Percentiles rank a stretch among this genome's conserved stretches.
Conservation (phyloP, 495 filamentous ascomycete species). For the Aspergillus ostianus region DNA sequence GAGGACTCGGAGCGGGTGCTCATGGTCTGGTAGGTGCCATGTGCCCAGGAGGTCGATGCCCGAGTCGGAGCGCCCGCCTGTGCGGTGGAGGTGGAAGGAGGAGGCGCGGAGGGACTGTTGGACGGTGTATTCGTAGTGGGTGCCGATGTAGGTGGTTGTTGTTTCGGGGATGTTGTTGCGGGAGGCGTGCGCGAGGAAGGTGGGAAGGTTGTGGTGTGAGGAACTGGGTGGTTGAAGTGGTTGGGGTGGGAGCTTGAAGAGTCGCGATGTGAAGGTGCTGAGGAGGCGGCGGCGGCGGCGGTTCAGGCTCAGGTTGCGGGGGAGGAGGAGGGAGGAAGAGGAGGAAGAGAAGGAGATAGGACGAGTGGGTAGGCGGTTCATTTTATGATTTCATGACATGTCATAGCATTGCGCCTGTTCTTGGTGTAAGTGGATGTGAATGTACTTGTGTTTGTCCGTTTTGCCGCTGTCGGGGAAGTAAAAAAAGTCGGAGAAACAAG, state of each 20-base stretch:
- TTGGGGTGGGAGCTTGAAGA: conserved; percentile 38
- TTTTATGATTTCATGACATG: neutral
- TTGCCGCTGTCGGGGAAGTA: neutral
- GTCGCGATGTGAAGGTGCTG: conserved; percentile 38
- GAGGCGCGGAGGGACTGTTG: conserved; percentile 57
- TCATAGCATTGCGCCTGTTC: neutral
- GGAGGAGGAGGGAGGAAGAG: conserved; percentile 10
- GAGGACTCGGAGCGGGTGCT: conserved; percentile 58
- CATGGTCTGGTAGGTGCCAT: conserved; percentile 61
- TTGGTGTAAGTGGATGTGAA: no score
- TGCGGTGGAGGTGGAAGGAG: conserved; percentile 66
- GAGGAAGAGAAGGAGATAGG: conserved; percentile 4
- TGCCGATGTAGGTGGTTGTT: conserved; percentile 46
- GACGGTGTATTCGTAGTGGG: conserved; percentile 72
- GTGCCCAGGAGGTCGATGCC: conserved; percentile 84
- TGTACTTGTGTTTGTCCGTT: no score
- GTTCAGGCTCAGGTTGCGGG: conserved; percentile 20
- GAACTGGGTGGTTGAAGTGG: conserved; percentile 42
- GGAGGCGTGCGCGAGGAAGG: conserved; percentile 70
- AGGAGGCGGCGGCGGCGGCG: conserved; percentile 24
- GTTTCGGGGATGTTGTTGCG: conserved; percentile 38
- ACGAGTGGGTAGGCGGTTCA: neutral
- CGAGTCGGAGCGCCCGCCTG: conserved; percentile 70
- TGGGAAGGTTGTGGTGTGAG: conserved; percentile 60
- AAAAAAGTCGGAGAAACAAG: neutral